A percentile compares a stretch with the other conserved stretches of the same genome.
phyloP scores from a whole-genome alignment of 495 filamentous ascomycete genomes.

The Tuber indicum region DNA sequence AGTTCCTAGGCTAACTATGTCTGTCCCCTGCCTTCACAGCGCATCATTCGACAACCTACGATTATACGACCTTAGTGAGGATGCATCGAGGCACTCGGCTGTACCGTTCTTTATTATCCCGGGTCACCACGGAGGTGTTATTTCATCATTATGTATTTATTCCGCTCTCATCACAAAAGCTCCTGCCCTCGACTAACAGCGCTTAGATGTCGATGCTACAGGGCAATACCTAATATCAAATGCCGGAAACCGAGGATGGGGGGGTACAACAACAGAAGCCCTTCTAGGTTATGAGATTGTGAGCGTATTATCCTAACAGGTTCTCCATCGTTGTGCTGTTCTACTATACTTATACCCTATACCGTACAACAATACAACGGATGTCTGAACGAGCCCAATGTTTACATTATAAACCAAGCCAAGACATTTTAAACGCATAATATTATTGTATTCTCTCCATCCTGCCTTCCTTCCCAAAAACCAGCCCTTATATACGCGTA shows the following conservation, averaged over 20 bases:
- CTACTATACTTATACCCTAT: not conserved
- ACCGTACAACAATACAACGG: not conserved
- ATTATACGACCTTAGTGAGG: constrained; percentile 59
- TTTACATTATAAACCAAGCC: not conserved
- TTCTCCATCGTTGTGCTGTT: not conserved
- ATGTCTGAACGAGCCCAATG: not conserved
- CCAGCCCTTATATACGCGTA: not conserved
- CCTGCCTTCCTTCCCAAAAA: not conserved
- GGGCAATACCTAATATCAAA: too few species aligned
- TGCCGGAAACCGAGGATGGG: too few species aligned
- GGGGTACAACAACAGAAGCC: too few species aligned
- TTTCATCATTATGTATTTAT: too few species aligned
- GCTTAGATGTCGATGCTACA: too few species aligned
- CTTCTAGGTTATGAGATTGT: constrained; percentile 70
- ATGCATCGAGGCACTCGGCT: too few species aligned
- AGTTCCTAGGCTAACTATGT: constrained; percentile 1
- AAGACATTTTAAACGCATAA: not conserved
- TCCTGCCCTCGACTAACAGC: too few species aligned
- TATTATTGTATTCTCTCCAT: not conserved
- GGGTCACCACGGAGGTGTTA: too few species aligned
- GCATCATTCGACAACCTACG: constrained; percentile 91
- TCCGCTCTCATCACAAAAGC: too few species aligned
- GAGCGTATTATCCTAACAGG: constrained; percentile 40
- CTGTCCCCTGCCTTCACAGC: constrained; percentile 44
- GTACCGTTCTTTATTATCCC: too few species aligned